Evolutionary conservation across 1,284 basidiomycete species (phyloP), one percentile per base, ranked within the genome.

Genomic region (Melanopsichium pennsylvanicum): DNA sequence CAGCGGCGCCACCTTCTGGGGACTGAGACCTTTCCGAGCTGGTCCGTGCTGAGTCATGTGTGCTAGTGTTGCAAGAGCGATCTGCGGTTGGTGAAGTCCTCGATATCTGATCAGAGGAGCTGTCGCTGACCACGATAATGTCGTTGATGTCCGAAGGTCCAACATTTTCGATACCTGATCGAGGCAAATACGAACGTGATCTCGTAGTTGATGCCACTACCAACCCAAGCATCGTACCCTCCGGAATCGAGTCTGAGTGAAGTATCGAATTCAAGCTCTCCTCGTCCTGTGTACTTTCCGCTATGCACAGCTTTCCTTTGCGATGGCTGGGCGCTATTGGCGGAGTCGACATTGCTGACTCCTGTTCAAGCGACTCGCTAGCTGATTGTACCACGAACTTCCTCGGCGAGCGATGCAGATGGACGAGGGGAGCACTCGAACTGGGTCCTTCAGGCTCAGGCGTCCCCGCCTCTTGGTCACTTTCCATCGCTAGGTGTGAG

Each of bases 241-340:
- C 26, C 11, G 34, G 34, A 26, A 23, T 26, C n/a, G 46, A 48
- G 26, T 34, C 42, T 8, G 31, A 32, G 5, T 18, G 15, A 11
- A 43, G 34, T n/a, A 46, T 35, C 19, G 44, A 60, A 6, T 25
- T 39, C 7, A 44, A 27, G 5, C 40, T 48, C 7, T 48, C 57
- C 19, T 60, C 49, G 10, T 54, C 58, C 27, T 51, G 50, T 11
- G 58, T 61, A 37, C 45, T 61, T 4, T 7, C 36, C 15, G 45
- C 25, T 34, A 54, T 5, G 22, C 33, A 45, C 27, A 46, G 42
- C 26, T 38, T 27, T 1, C 47, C 33, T 27, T 39, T 42, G 3
- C 36, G 29, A 15, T 57, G 35, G 4, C 36, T 26, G 12, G 60
- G 60, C 6, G 47, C 16, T 10, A 51, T 34, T 0, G 42, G 44